A percentile compares a stretch with the other conserved stretches of the same genome.
These are phyloP conservation scores for Primulina eburnea DNA, from an alignment of 257 asterid species.

Conservation along the genomic window DNA sequence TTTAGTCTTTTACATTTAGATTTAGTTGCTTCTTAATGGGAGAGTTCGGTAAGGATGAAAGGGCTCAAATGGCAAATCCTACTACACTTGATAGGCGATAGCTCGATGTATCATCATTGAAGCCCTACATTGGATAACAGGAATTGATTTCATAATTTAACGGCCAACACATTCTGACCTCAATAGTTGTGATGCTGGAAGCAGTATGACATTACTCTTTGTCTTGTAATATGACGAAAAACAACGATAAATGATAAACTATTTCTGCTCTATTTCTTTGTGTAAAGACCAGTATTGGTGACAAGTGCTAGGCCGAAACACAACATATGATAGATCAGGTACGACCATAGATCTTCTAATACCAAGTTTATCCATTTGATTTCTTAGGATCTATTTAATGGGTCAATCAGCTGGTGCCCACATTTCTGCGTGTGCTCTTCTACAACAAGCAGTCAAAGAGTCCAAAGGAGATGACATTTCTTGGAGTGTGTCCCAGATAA, in stretches of 20 bases:
- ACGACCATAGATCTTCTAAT: slow-evolving; percentile 4
- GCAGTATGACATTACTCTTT: not conserved
- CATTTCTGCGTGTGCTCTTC: slow-evolving; percentile 81
- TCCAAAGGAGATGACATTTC: slow-evolving; percentile 63
- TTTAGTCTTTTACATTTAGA: not conserved
- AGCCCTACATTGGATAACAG: not conserved
- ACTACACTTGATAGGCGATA: not conserved
- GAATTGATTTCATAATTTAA: not conserved
- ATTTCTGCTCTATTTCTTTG: not conserved
- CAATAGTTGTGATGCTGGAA: not conserved
- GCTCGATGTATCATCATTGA: not conserved
- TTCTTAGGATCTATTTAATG: slow-evolving; percentile 76
- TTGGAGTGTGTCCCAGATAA: slow-evolving; percentile 84
- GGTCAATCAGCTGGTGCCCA: slow-evolving; percentile 99
- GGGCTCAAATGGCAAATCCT: not conserved
- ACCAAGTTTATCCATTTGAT: not conserved
- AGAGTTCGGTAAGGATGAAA: not conserved
- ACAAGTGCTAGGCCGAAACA: not conserved
- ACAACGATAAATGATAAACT: too few relatives aligned
- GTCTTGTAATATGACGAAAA: not conserved
- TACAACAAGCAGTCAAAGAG: slow-evolving; percentile 83
- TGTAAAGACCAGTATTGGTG: not conserved
- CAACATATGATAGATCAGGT: not conserved
- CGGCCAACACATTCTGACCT: not conserved
- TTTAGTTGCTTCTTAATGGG: not conserved